Evolutionary conservation across 2,329 filamentous ascomycete species (phyloP), one percentile per base, ranked within the genome.

Genomic region (Penicillium sp.): DNA sequence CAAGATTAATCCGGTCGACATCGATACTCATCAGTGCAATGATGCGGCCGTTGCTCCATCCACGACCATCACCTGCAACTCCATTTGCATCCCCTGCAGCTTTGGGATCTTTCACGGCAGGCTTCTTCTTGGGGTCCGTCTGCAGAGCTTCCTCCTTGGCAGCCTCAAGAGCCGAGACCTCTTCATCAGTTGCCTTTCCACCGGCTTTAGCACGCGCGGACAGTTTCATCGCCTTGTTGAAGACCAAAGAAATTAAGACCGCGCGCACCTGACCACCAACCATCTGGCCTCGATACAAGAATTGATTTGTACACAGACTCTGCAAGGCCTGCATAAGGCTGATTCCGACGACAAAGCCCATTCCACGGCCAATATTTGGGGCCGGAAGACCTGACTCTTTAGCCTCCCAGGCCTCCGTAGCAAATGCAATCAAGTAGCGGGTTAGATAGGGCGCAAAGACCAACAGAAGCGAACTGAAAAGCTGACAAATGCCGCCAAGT

Each of bases 21-120:
- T 98, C 93, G 45, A 95, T 91, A 59, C 91, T 93, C 93, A 98
- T 97, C 65, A 98, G 72, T 64, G 96, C 96, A 70, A 95, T 86
- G 52, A 98, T 91, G 61, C 91, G 86, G 22, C 95, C 95, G 68
- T 97, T 98, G 56, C 88, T 88, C 93, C 93, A 98, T 24, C 93
- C 95, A 22, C 85, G 80, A 3, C 89, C 90, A 66, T 95, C 90
- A 4, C 85, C 86, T 11, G 83, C 75, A 21, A 88, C 84, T 3
- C 79, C 74, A 13, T 65, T 75, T 58, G 78, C 74, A 37, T 70
- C 69, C 22, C 77, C 75, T 13, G 70, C 73, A n/a, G 56, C 46
- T 44, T 77, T 76, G 4, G 71, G 21, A 66, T 6, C 68, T 62
- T 5, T 73, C 73, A 50, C 64, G 61, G 8, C 22, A 21, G 46